These are phyloP conservation scores for Adansonia grandidieri DNA, from an alignment of 441 rosid species.

Conservation along the genomic window DNA sequence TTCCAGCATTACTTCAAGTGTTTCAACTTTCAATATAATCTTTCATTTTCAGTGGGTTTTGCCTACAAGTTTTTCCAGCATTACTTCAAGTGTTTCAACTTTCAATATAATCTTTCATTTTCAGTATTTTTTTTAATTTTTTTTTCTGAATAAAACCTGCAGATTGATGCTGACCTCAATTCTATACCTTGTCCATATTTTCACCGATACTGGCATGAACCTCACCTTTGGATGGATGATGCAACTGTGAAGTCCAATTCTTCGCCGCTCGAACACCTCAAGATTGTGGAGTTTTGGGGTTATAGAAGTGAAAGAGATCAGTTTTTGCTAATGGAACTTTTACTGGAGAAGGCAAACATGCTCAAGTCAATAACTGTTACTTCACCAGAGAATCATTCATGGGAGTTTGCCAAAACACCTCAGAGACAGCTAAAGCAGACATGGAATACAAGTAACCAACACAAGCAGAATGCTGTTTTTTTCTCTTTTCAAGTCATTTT, in stretches of 20 bases:
- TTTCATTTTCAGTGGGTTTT: too few species aligned
- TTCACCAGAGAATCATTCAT: conserved; percentile 5
- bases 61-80: not conserved
- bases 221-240: conserved; percentile 24
- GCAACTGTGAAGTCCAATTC: not conserved
- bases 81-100: not conserved
- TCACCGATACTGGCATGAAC: conserved; percentile 16
- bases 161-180: not conserved
- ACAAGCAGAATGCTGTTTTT: not conserved
- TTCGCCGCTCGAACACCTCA: not conserved
- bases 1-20: too few species aligned
- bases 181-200: conserved; percentile 13
- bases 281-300: not conserved
- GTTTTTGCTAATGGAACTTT: not conserved
- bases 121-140: too few species aligned
- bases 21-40: too few species aligned
- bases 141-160: not conserved
- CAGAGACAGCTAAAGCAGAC: not conserved
- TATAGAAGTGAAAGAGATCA: not conserved
- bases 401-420: not conserved
- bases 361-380: not conserved
- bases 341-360: not conserved
- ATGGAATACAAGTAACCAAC: not conserved
- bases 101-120: not conserved
- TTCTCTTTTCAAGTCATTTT: not conserved